Conservation (phyloP, 495 filamentous ascomycete species). For the Lepraria neglecta region DNA sequence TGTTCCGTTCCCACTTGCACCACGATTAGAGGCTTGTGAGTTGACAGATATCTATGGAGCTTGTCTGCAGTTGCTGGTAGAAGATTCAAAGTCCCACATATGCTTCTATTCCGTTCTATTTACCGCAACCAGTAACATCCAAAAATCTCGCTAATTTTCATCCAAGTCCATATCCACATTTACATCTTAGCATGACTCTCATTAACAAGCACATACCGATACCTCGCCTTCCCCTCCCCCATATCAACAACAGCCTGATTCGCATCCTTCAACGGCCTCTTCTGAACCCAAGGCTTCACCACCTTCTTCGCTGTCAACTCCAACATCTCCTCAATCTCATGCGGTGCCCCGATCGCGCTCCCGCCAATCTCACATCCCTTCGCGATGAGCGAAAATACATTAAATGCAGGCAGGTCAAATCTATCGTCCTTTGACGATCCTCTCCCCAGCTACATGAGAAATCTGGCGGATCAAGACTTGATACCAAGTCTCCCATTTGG, state of each 20-base stretch:
- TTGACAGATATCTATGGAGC: too few species aligned
- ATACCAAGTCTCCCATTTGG: too few species aligned
- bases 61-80: too few species aligned
- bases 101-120: not conserved
- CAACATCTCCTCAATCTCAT: slow-evolving; percentile 75
- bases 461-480: too few species aligned
- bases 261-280: slow-evolving; percentile 63
- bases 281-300: slow-evolving; percentile 68
- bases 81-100: too few species aligned
- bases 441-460: too few species aligned
- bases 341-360: slow-evolving; percentile 64
- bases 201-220: slow-evolving; percentile 69
- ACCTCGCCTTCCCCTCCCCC: slow-evolving; percentile 63
- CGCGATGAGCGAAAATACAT: slow-evolving; percentile 59
- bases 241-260: slow-evolving; percentile 65
- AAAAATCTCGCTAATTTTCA: too few species aligned
- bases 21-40: too few species aligned
- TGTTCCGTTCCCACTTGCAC: too few species aligned
- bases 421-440: too few species aligned
- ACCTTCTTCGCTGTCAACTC: slow-evolving; percentile 66
- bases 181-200: slow-evolving; percentile 36
- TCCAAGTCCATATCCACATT: not conserved
- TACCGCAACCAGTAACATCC: not conserved
- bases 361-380: slow-evolving; percentile 69
- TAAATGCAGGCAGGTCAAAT: slow-evolving; percentile 56